Conservation (phyloP, 1,139 yeast genomes). For the Yamadazyma jaroonii region DNA sequence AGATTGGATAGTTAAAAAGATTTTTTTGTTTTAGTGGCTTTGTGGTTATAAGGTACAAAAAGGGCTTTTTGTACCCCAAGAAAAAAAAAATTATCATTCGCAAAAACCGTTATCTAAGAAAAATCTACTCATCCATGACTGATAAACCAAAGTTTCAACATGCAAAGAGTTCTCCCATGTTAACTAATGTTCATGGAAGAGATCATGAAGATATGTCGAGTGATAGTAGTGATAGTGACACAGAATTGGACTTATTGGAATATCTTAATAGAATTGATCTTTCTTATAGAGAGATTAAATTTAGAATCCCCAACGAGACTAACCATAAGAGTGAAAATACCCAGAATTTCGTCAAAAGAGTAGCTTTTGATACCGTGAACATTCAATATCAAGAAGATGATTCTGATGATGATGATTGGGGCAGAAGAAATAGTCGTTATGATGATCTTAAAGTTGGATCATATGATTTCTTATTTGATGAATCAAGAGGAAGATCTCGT, state of each 20-base stretch:
- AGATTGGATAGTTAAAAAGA: too few relatives aligned
- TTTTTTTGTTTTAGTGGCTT: too few relatives aligned
- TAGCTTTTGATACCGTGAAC: conserved; percentile 24
- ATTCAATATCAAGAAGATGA: conserved; percentile 15
- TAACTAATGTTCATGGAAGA: not conserved
- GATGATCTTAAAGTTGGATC: not conserved
- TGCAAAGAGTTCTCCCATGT: not conserved
- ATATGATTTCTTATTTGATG: conserved; percentile 4
- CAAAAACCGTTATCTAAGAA: not conserved
- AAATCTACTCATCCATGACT: conserved; percentile 1
- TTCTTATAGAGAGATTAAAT: conserved; percentile 15
- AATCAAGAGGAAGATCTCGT: conserved; percentile 14
- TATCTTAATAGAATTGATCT: conserved; percentile 15
- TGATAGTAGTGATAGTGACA: conserved; percentile 5
- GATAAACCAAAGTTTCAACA: not conserved
- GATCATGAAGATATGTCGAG: conserved; percentile 1
- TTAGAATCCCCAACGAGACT: conserved; percentile 15
- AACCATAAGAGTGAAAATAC: conserved; percentile 11
- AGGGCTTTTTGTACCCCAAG: too few relatives aligned
- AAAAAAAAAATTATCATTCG: not conserved
- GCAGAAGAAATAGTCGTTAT: not conserved
- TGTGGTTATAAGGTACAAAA: too few relatives aligned
- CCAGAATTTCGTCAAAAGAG: conserved; percentile 17
- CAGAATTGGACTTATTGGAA: conserved; percentile 21
- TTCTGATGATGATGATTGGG: conserved; percentile 8